Evolutionary conservation across 805 yeast genomes (phyloP).

Genomic region (Danielia reshetovae): DNA sequence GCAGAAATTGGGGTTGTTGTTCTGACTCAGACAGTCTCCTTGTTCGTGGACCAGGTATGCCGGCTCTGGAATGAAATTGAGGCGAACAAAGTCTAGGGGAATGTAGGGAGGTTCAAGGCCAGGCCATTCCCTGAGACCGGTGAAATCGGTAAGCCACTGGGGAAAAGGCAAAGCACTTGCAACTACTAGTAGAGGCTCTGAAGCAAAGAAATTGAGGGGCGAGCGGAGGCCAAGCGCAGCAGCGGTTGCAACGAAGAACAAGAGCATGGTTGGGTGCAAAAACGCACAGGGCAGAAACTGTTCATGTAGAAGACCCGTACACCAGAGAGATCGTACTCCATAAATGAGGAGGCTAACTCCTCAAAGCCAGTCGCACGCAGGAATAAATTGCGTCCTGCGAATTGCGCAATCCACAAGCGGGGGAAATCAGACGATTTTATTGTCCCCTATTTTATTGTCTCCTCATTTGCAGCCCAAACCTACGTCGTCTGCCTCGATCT

Average conservation of each 20-base stretch:
- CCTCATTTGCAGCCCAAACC: too few relatives aligned
- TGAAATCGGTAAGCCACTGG: constrained; percentile 68
- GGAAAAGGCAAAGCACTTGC: constrained; percentile 70
- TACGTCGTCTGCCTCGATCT: too few relatives aligned
- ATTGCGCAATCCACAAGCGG: not conserved
- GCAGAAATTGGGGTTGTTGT: constrained; percentile 47
- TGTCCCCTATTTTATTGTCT: too few relatives aligned
- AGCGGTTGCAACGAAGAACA: not conserved
- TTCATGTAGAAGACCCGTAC: not conserved
- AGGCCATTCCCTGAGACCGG: constrained; percentile 81
- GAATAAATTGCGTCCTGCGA: too few relatives aligned
- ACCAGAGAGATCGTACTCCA: too few relatives aligned
- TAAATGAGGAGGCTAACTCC: too few relatives aligned
- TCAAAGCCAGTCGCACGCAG: too few relatives aligned
- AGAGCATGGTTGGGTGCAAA: not conserved
- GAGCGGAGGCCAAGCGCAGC: not conserved
- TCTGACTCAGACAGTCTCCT: constrained; percentile 54
- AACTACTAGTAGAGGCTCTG: too few relatives aligned
- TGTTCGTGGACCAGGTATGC: constrained; percentile 41
- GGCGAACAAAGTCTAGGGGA: constrained; percentile 67
- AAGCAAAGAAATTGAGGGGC: constrained; percentile 3
- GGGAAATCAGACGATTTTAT: not conserved
- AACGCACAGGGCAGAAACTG: constrained; percentile 1
- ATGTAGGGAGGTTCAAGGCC: constrained; percentile 84
- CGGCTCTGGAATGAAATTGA: constrained; percentile 46